Evolutionary conservation across 169 alveolate genomes (phyloP).

Genomic region (Besnoitia besnoiti): DNA sequence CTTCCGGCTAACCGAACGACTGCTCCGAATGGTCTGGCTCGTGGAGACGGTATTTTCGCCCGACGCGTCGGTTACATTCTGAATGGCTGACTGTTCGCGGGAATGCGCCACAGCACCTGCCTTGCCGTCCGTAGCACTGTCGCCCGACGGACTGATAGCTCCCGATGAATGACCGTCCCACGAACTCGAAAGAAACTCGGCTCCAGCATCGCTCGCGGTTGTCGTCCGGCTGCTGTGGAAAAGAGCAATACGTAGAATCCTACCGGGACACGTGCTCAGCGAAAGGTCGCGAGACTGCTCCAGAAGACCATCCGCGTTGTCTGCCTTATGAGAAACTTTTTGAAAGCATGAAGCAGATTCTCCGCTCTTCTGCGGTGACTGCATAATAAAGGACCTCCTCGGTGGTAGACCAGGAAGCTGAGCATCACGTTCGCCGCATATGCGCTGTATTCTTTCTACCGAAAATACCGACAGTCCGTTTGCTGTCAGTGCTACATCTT

Average conservation of each 20-base stretch:
- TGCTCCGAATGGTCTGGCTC: not conserved
- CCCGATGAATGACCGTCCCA: not conserved
- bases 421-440: not conserved
- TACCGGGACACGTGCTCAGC: not conserved
- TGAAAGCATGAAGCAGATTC: not conserved
- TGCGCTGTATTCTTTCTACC: not conserved
- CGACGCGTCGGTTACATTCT: not conserved
- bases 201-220: not conserved
- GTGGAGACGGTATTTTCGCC: not conserved
- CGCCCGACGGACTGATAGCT: not conserved
- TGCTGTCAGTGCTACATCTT: not conserved
- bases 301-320: not conserved
- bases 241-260: not conserved
- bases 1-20: not conserved
- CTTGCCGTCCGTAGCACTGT: not conserved
- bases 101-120: not conserved
- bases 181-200: not conserved
- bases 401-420: not conserved
- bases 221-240: constrained; percentile 28
- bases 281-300: not conserved
- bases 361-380: not conserved
- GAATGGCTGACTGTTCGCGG: not conserved
- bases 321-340: not conserved
- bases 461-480: not conserved
- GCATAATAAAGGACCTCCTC: too few relatives aligned